Conservation (phyloP, 805 yeast species). For the Saturnispora galanensis region DNA sequence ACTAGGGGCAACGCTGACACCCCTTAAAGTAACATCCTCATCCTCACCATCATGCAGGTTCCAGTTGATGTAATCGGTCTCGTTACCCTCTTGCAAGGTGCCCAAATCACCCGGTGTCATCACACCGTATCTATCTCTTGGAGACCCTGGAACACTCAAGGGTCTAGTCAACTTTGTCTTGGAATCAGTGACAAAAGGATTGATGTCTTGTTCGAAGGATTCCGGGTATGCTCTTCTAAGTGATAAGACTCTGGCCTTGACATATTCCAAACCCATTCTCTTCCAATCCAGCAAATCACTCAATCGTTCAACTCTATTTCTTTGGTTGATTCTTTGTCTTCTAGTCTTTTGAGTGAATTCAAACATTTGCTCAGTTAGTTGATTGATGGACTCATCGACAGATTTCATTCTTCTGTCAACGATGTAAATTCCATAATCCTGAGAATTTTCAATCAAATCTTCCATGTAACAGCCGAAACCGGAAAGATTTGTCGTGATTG, state of each 20-base stretch:
- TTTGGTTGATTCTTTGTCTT: conserved; percentile 94
- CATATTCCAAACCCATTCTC: conserved; percentile 94
- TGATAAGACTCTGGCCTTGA: conserved; percentile 88
- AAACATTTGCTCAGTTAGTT: conserved; percentile 80
- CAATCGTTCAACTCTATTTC: conserved; percentile 92
- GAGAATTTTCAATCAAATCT: conserved; percentile 86
- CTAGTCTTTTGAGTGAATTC: conserved; percentile 82
- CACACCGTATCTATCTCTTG: conserved; percentile 50
- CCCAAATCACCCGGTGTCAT: conserved; percentile 99
- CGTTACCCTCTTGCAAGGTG: conserved; percentile 83
- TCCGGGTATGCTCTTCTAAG: conserved; percentile 91
- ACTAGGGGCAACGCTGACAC: conserved; percentile 30
- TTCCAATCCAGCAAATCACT: conserved; percentile 94
- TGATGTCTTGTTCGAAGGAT: conserved; percentile 42
- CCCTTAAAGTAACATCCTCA: conserved; percentile 29
- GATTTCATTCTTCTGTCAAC: conserved; percentile 90
- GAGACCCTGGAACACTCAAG: conserved; percentile 94
- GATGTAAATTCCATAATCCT: conserved; percentile 93
- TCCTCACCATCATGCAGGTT: conserved; percentile 35
- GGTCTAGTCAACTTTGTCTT: conserved; percentile 79
- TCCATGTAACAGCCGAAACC: conserved; percentile 99
- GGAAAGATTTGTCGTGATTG: conserved; percentile 88
- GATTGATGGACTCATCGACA: conserved; percentile 89
- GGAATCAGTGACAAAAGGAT: conserved; percentile 30
- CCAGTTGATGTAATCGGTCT: conserved; percentile 70